Conservation (phyloP, 192 early-diverging fungal genomes). For the Umbelopsis sp. region DNA sequence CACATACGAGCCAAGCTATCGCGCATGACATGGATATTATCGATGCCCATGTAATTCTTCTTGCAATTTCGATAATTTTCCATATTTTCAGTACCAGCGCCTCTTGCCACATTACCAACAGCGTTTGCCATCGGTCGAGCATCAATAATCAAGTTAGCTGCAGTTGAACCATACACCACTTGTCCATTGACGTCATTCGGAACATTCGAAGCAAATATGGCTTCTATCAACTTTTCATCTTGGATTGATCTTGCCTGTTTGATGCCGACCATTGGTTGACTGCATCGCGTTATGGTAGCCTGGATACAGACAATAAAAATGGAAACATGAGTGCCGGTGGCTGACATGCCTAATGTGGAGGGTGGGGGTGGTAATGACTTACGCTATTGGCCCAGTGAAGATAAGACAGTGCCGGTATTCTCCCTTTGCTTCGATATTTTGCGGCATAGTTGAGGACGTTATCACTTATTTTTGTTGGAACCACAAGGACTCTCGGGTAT, state of each 20-base stretch:
- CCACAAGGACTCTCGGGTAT: constrained; percentile 81
- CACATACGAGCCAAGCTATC: constrained; percentile 83
- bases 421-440: constrained; percentile 85
- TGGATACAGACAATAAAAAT: constrained; percentile 18
- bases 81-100: constrained; percentile 93
- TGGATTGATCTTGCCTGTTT: constrained; percentile 93
- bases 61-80: constrained; percentile 91
- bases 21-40: constrained; percentile 98
- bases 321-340: neutral
- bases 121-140: constrained; percentile 95
- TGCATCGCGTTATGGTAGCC: constrained; percentile 90
- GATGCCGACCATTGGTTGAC: constrained; percentile 96
- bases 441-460: constrained; percentile 85
- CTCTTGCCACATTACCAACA: constrained; percentile 87
- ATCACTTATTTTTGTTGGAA: constrained; percentile 89
- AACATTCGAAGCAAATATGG: constrained; percentile 75
- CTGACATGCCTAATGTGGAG: too few species aligned
- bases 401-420: constrained; percentile 90
- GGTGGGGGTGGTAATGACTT: neutral
- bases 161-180: constrained; percentile 53
- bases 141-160: constrained; percentile 87
- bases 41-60: constrained; percentile 88
- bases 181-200: constrained; percentile 45
- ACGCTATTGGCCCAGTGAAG: constrained; percentile 82
- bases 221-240: constrained; percentile 95